Conservation (phyloP, 2,329 filamentous ascomycete genomes). For the Monilinia fructicola region DNA sequence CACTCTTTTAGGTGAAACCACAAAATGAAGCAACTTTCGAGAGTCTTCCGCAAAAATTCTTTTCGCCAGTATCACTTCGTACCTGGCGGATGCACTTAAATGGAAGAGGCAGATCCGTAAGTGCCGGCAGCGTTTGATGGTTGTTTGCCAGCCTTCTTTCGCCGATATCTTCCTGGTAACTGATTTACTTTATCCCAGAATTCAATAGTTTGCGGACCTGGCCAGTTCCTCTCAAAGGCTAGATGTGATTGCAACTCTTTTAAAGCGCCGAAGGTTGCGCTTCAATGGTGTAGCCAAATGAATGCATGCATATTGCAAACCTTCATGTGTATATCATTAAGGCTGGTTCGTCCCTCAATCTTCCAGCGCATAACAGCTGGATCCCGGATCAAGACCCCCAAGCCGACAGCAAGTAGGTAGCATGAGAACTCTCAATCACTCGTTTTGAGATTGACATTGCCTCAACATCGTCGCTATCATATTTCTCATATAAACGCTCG, state of each 20-base stretch:
- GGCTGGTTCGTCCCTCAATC: neutral
- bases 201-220: neutral
- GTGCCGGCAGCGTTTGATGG: neutral
- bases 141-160: neutral
- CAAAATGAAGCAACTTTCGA: no score
- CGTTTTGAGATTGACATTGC: neutral
- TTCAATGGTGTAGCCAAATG: no score
- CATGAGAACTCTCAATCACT: no score
- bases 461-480: neutral
- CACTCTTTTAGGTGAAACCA: no score
- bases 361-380: no score
- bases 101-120: neutral
- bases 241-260: neutral
- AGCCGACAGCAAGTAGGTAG: no score
- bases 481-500: neutral
- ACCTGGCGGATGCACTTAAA: neutral
- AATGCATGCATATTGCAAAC: neutral
- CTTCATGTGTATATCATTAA: neutral
- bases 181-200: neutral
- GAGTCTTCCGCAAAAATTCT: no score
- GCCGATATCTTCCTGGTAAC: neutral
- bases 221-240: neutral
- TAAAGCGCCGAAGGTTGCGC: no score
- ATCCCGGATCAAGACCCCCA: no score
- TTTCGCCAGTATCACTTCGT: no score